phyloP scores from a whole-genome alignment of 78 protist genomes.

The Bigelowiella natans region DNA sequence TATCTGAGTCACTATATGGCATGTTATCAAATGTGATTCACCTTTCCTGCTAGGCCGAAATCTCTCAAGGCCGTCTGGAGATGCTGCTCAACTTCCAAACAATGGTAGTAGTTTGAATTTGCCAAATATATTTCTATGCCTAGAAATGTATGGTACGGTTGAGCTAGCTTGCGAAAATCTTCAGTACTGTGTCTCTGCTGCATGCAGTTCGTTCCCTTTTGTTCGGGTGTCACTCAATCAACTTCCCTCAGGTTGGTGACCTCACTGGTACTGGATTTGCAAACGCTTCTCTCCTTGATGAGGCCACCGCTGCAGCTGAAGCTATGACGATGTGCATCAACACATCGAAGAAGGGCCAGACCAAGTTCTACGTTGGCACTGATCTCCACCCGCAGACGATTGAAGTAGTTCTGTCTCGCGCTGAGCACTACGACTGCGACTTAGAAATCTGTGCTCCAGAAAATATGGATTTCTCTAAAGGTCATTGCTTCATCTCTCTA shows the following conservation, averaged over 20 bases:
- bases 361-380: conserved; percentile 43
- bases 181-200: too few relatives aligned
- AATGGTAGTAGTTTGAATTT: conserved; percentile 38
- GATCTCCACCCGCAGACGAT: conserved; percentile 72
- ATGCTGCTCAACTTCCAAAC: conserved; percentile 89
- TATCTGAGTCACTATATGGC: too few relatives aligned
- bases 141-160: too few relatives aligned
- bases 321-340: conserved; percentile 72
- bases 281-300: conserved; percentile 90
- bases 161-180: too few relatives aligned
- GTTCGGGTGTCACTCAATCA: too few relatives aligned
- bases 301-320: conserved; percentile 37
- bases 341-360: conserved; percentile 13
- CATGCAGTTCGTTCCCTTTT: too few relatives aligned
- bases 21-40: too few relatives aligned
- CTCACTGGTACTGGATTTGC: conserved; percentile 72
- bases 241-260: conserved; percentile 53
- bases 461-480: neutral
- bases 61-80: conserved; percentile 93
- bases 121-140: too few relatives aligned
- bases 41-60: conserved; percentile 88
- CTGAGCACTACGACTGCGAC: conserved; percentile 60
- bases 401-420: conserved; percentile 68
- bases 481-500: neutral
- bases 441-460: neutral